Evolutionary conservation across 2,329 filamentous ascomycete species (phyloP).

Genomic region (Alternaria sp.): DNA sequence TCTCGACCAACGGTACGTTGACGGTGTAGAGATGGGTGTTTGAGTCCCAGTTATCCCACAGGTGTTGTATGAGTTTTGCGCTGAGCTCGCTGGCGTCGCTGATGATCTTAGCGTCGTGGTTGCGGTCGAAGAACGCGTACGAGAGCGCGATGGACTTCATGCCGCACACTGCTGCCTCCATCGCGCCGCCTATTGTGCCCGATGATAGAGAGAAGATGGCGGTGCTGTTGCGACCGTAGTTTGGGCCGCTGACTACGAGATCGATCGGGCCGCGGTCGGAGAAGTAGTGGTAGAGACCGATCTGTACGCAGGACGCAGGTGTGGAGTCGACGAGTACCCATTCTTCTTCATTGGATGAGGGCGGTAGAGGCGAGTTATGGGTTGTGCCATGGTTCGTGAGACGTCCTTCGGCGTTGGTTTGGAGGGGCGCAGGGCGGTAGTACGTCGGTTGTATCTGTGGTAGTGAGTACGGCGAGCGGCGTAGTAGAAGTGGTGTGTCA

Average conservation of each 20-base stretch:
- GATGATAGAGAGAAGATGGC: slow-evolving; percentile 57
- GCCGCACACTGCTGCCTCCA: slow-evolving; percentile 57
- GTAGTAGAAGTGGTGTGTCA: neutral
- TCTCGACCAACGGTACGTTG: slow-evolving; percentile 85
- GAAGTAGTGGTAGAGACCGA: slow-evolving; percentile 57
- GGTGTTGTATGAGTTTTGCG: slow-evolving; percentile 77
- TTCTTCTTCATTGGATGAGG: slow-evolving; percentile 47
- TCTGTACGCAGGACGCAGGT: slow-evolving; percentile 57
- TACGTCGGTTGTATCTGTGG: slow-evolving; percentile 73
- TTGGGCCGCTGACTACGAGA: slow-evolving; percentile 57
- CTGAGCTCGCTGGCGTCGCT: slow-evolving; percentile 75
- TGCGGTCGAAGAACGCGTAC: slow-evolving; percentile 86
- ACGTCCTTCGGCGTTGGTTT: slow-evolving; percentile 45
- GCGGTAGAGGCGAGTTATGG: slow-evolving; percentile 40
- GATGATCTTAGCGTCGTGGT: slow-evolving; percentile 84
- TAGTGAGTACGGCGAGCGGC: neutral
- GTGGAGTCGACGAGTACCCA: slow-evolving; percentile 60
- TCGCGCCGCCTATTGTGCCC: slow-evolving; percentile 58
- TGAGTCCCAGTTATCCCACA: slow-evolving; percentile 74
- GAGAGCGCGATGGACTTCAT: slow-evolving; percentile 75
- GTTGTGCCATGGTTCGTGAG: slow-evolving; percentile 48
- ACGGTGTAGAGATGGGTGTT: slow-evolving; percentile 85
- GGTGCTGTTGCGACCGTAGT: slow-evolving; percentile 59
- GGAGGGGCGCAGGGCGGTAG: slow-evolving; percentile 71
- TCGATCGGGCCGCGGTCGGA: slow-evolving; percentile 52